These are phyloP conservation scores for Ramaria sp. DNA, from an alignment of 768 basidiomycete species.

Conservation along the genomic window DNA sequence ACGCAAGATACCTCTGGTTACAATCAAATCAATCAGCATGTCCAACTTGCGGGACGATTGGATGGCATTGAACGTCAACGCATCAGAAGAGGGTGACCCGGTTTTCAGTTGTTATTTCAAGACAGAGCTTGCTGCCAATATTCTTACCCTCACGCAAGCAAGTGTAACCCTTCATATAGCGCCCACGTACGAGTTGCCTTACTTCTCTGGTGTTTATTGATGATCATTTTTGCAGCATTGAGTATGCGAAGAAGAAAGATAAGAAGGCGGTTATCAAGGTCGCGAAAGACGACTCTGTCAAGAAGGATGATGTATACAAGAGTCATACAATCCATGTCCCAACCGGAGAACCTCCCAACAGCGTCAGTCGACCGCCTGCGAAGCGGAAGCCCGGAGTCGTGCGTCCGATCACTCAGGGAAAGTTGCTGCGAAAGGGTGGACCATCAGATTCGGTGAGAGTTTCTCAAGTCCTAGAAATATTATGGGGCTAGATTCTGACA, in stretches of 20 bases:
- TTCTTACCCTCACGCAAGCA: conserved; percentile 72
- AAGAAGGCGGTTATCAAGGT: conserved; percentile 84
- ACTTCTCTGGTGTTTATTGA: conserved; percentile 6
- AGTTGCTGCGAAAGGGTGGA: conserved; percentile 67
- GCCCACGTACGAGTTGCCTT: conserved; percentile 49
- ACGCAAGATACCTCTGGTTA: conserved; percentile 80
- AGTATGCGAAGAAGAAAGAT: conserved; percentile 95
- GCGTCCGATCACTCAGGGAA: conserved; percentile 77
- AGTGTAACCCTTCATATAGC: conserved; percentile 62
- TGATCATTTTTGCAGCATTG: conserved; percentile 40
- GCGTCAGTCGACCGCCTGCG: conserved; percentile 73
- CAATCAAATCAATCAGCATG: conserved; percentile 78
- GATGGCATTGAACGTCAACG: conserved; percentile 70
- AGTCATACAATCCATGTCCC: conserved; percentile 82
- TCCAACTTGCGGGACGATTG: conserved; percentile 92
- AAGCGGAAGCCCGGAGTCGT: conserved; percentile 82
- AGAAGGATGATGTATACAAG: conserved; percentile 80
- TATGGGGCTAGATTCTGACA: not conserved
- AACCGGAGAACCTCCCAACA: conserved; percentile 77
- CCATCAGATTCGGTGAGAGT: conserved; percentile 33
- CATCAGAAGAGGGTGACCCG: conserved; percentile 90
- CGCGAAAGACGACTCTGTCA: conserved; percentile 78
- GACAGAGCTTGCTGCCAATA: conserved; percentile 80
- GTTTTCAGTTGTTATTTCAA: conserved; percentile 89
- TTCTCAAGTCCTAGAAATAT: conserved; percentile 1